phyloP scores from a whole-genome alignment of 768 basidiomycete genomes.

The Rhizopogon rudus region DNA sequence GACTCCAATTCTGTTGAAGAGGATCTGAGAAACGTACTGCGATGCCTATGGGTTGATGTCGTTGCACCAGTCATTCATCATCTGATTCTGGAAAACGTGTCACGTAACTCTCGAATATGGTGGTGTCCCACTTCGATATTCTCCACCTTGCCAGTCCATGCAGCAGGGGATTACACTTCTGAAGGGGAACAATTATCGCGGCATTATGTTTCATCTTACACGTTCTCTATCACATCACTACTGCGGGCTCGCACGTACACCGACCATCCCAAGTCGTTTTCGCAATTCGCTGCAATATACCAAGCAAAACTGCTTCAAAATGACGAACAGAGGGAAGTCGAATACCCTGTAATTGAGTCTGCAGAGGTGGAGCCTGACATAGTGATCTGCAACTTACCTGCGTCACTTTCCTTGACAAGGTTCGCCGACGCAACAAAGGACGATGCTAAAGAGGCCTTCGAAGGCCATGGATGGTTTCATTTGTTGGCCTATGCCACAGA shows the following conservation, averaged over 20 bases:
- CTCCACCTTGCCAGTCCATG: slow-evolving; percentile 9
- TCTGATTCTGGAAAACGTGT: not conserved
- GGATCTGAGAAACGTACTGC: not conserved
- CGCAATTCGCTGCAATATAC: slow-evolving; percentile 2
- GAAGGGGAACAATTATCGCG: not conserved
- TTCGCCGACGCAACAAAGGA: not conserved
- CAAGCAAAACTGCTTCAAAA: slow-evolving; percentile 1
- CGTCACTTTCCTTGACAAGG: not conserved
- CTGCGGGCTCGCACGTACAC: slow-evolving; percentile 4
- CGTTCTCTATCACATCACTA: slow-evolving; percentile 6
- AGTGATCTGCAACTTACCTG: not conserved
- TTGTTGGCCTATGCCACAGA: slow-evolving; percentile 16
- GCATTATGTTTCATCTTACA: slow-evolving; percentile 10
- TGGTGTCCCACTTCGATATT: slow-evolving; percentile 11
- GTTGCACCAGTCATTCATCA: not conserved
- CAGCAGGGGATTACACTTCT: slow-evolving; percentile 7
- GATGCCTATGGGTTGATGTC: slow-evolving; percentile 1
- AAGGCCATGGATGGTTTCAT: slow-evolving; percentile 11
- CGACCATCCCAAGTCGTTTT: not conserved
- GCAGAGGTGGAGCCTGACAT: not conserved
- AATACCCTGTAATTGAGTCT: not conserved
- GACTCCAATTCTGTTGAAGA: not conserved
- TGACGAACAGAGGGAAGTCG: not conserved
- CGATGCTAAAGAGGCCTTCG: not conserved
- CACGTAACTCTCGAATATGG: slow-evolving; percentile 4